phyloP scores from a whole-genome alignment of 23 red algal species.

The Gracilaria caudata region DNA sequence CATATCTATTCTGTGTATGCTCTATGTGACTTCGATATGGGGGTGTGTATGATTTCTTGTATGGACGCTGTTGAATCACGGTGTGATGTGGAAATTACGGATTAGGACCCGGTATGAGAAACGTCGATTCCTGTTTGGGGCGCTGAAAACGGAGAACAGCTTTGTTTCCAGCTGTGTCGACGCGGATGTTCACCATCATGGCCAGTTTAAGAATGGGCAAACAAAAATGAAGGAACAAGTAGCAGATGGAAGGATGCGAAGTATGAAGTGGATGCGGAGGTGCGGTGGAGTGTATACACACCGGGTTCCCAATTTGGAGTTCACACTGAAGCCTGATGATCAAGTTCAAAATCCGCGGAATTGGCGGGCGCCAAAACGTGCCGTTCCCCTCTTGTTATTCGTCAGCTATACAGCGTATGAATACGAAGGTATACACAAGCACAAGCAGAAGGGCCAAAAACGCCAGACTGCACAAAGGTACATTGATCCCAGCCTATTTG shows the following conservation, averaged over 20 bases:
- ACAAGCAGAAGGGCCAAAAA: too few relatives aligned
- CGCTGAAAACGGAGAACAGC: background rate
- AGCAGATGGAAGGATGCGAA: background rate
- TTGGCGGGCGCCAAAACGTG: too few relatives aligned
- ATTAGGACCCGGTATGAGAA: background rate
- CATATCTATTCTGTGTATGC: background rate
- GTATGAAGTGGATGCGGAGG: background rate
- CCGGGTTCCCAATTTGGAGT: too few relatives aligned
- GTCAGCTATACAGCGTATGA: too few relatives aligned
- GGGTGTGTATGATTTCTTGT: background rate
- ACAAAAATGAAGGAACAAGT: background rate
- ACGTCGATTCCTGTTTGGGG: background rate
- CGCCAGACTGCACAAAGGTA: too few relatives aligned
- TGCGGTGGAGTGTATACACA: too few relatives aligned
- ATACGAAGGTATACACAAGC: too few relatives aligned
- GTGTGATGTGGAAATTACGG: background rate
- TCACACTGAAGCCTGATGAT: too few relatives aligned
- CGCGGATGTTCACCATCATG: background rate
- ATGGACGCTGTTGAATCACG: too few relatives aligned
- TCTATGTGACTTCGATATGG: background rate
- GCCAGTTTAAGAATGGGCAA: background rate
- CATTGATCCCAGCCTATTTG: too few relatives aligned
- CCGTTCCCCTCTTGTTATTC: too few relatives aligned
- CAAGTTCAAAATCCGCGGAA: background rate
- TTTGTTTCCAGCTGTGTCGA: background rate